These are phyloP conservation scores for Fusarium euwallaceae DNA, from an alignment of 2,329 filamentous ascomycete genomes.

Conservation along the genomic window DNA sequence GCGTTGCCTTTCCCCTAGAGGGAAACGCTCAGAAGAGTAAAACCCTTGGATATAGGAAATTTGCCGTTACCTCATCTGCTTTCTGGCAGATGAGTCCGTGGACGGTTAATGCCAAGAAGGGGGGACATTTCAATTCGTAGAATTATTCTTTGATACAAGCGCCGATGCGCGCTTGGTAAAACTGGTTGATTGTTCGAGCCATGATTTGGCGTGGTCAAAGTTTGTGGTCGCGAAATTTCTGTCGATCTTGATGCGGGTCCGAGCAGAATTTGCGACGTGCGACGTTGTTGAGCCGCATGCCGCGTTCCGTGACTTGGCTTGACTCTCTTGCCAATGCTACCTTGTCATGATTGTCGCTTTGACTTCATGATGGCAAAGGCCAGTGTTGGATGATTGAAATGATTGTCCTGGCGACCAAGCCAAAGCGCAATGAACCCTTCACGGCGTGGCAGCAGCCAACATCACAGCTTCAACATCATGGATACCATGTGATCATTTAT, in stretches of 20 bases:
- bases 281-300: not conserved
- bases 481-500: constrained; percentile 6
- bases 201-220: not conserved
- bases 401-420: not conserved
- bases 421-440: not conserved
- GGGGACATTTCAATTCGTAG: constrained; percentile 62
- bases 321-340: not conserved
- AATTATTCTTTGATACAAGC: constrained; percentile 2
- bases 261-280: not conserved
- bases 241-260: not conserved
- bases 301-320: not conserved
- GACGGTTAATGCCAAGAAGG: constrained; percentile 72
- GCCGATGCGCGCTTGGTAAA: not conserved
- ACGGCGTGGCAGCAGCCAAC: not conserved
- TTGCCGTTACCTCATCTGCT: constrained; percentile 59
- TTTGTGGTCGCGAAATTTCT: not conserved
- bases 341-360: not conserved
- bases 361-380: not conserved
- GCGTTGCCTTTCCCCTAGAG: constrained; percentile 69
- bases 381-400: not conserved
- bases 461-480: not conserved
- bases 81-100: constrained; percentile 52
- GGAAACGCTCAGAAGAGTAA: constrained; percentile 70
- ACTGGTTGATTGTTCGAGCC: not conserved
- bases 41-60: constrained; percentile 75